These are phyloP conservation scores for Heliamphora exappendiculata DNA, from an alignment of 148 eudicot species.

Conservation along the genomic window DNA sequence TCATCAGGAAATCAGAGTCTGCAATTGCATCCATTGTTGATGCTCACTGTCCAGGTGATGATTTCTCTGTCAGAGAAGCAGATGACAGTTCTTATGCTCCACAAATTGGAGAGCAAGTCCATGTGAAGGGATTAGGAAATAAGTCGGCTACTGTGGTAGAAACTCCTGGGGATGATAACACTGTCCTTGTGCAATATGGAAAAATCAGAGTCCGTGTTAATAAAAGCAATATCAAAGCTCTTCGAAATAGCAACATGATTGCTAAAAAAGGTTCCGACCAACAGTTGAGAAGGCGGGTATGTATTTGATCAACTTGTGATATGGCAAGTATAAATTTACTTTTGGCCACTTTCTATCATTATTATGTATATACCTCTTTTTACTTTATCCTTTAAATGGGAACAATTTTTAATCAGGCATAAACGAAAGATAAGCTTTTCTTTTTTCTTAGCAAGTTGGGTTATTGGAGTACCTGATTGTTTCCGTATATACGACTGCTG, in stretches of 20 bases:
- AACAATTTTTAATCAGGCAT: not conserved
- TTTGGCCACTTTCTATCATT: not conserved
- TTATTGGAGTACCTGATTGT: not conserved
- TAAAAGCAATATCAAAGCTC: slow-evolving; percentile 38
- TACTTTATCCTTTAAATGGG: not conserved
- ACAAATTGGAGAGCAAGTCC: slow-evolving; percentile 67
- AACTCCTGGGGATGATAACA: slow-evolving; percentile 60
- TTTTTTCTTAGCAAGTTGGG: not conserved
- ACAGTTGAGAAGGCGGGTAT: slow-evolving; percentile 45
- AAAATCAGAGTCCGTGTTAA: slow-evolving; percentile 69
- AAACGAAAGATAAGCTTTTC: too few species aligned
- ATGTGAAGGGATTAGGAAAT: slow-evolving; percentile 60
- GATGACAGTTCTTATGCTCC: slow-evolving; percentile 36
- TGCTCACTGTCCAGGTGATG: slow-evolving; percentile 37
- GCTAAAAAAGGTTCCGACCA: slow-evolving; percentile 26
- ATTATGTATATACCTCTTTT: not conserved
- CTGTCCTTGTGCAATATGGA: slow-evolving; percentile 70
- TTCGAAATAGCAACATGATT: slow-evolving; percentile 18
- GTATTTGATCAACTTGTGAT: slow-evolving; percentile 1
- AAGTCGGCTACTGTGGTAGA: slow-evolving; percentile 72
- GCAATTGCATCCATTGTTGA: slow-evolving; percentile 55
- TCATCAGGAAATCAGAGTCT: slow-evolving; percentile 65
- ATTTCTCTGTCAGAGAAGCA: slow-evolving; percentile 23
- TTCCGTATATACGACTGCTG: not conserved
- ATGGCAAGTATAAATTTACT: not conserved